phyloP scores from a whole-genome alignment of 371 early-diverging fungal species.

The Dentiscutata heterogama region DNA sequence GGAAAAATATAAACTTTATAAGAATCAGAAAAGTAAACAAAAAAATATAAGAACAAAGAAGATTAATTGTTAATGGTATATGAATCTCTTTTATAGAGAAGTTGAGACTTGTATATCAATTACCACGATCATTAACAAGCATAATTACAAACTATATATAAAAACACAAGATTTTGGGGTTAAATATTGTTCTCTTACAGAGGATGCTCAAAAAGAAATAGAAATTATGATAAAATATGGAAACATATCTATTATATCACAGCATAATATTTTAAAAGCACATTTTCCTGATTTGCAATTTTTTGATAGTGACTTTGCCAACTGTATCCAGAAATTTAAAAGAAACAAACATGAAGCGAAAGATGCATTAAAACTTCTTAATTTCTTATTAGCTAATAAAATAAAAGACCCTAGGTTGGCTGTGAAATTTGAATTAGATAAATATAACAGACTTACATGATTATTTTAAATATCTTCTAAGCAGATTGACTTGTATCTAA shows the following conservation, averaged over 20 bases:
- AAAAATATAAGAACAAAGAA: too few species aligned
- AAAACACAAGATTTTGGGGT: not conserved
- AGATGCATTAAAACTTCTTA: too few species aligned
- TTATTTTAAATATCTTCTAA: constrained; percentile 47
- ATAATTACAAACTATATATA: not conserved
- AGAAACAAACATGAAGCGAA: too few species aligned
- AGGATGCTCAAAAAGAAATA: too few species aligned
- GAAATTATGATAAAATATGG: too few species aligned
- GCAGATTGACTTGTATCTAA: constrained; percentile 36
- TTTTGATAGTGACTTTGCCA: not conserved
- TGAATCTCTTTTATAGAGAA: too few species aligned
- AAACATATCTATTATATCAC: not conserved
- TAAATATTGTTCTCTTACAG: not conserved
- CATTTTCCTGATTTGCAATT: not conserved
- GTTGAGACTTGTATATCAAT: not conserved
- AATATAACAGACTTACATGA: not conserved
- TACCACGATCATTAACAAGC: not conserved
- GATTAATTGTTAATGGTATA: too few species aligned
- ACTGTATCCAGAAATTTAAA: too few species aligned
- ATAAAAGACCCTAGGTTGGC: constrained; percentile 2
- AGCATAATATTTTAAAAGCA: not conserved
- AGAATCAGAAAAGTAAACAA: too few species aligned
- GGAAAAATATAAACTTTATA: too few species aligned
- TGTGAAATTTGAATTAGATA: constrained; percentile 32
- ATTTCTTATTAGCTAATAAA: not conserved